Conservation (phyloP, 495 filamentous ascomycete species). For the Xylaria grammica region DNA sequence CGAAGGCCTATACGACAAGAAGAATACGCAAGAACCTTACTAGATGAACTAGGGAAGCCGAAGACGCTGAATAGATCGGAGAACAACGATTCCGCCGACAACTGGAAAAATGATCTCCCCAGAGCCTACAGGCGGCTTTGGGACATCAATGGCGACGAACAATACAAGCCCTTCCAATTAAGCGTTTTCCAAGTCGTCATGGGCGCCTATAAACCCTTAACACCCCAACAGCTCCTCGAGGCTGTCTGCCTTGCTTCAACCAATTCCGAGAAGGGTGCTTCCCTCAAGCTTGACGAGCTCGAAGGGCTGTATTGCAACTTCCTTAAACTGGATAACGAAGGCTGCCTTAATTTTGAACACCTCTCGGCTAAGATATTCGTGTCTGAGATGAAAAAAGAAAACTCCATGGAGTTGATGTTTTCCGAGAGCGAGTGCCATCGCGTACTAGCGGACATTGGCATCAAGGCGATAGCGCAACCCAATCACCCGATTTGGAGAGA, state of each 20-base stretch:
- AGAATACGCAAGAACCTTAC: not conserved
- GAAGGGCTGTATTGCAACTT: not conserved
- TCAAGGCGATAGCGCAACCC: not conserved
- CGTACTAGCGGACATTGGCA: not conserved
- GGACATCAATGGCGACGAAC: not conserved
- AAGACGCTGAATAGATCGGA: not conserved
- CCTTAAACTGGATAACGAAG: not conserved
- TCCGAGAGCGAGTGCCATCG: not conserved
- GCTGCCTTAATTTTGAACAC: not conserved
- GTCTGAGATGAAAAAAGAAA: not conserved
- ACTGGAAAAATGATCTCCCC: not conserved
- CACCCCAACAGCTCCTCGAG: not conserved
- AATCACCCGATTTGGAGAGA: not conserved
- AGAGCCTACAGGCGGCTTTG: not conserved
- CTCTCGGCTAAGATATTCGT: not conserved
- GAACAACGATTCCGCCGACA: not conserved
- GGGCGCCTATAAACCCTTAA: not conserved
- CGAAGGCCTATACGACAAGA: not conserved
- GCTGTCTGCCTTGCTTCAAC: not conserved
- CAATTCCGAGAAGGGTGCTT: not conserved
- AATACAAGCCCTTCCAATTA: not conserved
- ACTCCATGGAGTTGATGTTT: not conserved
- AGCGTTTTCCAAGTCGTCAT: not conserved
- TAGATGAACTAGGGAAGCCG: not conserved
- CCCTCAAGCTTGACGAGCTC: not conserved